Evolutionary conservation across 2,329 filamentous ascomycete species (phyloP).

Genomic region (Helminthosporium solani): DNA sequence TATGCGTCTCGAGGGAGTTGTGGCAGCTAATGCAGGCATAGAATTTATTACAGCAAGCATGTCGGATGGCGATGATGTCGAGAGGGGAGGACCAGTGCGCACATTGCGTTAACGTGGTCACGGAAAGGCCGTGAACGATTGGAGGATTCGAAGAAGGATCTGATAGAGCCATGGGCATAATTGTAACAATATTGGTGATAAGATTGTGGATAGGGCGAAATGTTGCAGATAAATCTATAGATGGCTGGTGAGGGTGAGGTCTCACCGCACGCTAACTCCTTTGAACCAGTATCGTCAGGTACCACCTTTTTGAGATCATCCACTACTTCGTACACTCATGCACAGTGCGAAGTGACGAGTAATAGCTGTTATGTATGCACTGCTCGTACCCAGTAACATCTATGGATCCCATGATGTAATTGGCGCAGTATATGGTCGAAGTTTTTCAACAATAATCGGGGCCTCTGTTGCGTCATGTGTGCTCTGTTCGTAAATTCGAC

Average conservation of each 20-base stretch:
- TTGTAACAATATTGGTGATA: neutral
- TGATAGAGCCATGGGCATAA: neutral
- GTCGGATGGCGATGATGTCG: constrained; percentile 42
- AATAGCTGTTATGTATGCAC: too few relatives aligned
- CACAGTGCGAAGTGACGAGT: too few relatives aligned
- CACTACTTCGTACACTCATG: too few relatives aligned
- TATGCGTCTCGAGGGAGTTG: constrained; percentile 28
- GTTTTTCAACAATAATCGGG: neutral
- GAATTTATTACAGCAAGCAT: constrained; percentile 39
- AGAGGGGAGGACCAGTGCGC: constrained; percentile 34
- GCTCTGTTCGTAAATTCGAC: neutral
- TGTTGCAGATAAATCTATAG: neutral
- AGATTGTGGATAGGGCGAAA: neutral
- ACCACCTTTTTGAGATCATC: too few relatives aligned
- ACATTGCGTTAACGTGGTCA: constrained; percentile 36
- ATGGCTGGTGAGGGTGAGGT: too few relatives aligned
- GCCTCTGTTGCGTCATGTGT: neutral
- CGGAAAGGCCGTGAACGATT: constrained; percentile 26
- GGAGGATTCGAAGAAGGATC: constrained; percentile 4
- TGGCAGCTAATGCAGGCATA: constrained; percentile 42
- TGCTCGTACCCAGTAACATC: neutral
- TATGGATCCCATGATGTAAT: neutral
- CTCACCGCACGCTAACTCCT: neutral
- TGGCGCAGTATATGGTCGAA: neutral
- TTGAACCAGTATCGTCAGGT: neutral